Conservation (phyloP, 23 red algal species). For the Porphyridium purpureum region DNA sequence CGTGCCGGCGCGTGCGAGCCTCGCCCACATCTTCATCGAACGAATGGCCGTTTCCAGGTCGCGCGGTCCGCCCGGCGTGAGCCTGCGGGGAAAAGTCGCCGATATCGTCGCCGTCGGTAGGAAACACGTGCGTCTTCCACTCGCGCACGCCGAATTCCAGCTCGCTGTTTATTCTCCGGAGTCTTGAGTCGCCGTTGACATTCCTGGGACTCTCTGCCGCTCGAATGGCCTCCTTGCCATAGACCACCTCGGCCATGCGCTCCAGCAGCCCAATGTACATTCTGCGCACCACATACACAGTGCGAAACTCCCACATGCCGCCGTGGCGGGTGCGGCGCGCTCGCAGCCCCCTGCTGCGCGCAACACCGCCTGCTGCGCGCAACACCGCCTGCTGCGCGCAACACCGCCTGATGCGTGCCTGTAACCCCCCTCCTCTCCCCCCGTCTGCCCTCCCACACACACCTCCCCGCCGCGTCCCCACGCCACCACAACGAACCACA, state of each 20-base stretch:
- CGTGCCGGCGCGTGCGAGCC: conserved; percentile 3
- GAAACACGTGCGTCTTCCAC: conserved; percentile 28
- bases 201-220: background rate
- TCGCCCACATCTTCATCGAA: background rate
- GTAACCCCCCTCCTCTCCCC: too few relatives aligned
- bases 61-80: background rate
- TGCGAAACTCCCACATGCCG: conserved; percentile 12
- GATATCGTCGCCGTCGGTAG: conserved; percentile 10
- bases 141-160: conserved; percentile 70
- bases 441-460: too few relatives aligned
- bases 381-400: too few relatives aligned
- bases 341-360: too few relatives aligned
- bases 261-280: conserved; percentile 9
- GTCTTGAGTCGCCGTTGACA: conserved; percentile 11
- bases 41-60: background rate
- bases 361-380: too few relatives aligned
- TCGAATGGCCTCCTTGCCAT: conserved; percentile 10
- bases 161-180: conserved; percentile 74
- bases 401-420: too few relatives aligned
- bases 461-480: too few relatives aligned
- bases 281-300: conserved; percentile 4
- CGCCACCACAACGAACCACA: too few relatives aligned
- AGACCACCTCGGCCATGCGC: conserved; percentile 7
- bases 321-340: too few relatives aligned
- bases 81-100: conserved; percentile 4